Evolutionary conservation across 768 basidiomycete genomes (phyloP).

Genomic region (Auricularia heimuer): DNA sequence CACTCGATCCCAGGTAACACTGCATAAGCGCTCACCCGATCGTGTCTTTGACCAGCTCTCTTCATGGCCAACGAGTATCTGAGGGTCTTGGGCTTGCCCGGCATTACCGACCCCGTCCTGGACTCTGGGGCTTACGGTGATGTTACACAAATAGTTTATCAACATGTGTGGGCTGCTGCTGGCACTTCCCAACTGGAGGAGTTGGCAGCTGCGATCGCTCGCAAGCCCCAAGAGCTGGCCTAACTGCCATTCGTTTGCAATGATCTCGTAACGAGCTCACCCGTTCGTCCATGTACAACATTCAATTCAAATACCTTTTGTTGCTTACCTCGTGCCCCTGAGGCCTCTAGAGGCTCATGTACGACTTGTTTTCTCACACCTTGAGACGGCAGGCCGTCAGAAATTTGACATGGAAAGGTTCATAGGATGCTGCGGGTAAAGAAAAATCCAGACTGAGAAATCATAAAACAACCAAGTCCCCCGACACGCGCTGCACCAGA

Average conservation of each 20-base stretch:
- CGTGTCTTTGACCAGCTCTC: slow-evolving; percentile 15
- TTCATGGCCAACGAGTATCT: slow-evolving; percentile 25
- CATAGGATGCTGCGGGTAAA: background rate
- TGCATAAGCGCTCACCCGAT: background rate
- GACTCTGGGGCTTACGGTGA: background rate
- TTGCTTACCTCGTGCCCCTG: no score
- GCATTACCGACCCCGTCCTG: background rate
- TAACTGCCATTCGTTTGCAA: no score
- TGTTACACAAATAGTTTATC: background rate
- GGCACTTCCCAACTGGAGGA: no score
- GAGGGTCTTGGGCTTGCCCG: slow-evolving; percentile 19
- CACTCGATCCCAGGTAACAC: background rate
- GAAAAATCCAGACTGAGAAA: background rate
- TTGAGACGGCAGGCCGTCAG: no score
- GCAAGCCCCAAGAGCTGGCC: no score
- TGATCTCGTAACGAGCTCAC: no score
- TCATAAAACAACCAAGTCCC: slow-evolving; percentile 70
- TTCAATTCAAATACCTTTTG: no score
- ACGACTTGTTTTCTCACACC: no score
- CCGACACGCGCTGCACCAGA: slow-evolving; percentile 78
- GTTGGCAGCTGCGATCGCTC: no score
- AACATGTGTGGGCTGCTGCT: background rate
- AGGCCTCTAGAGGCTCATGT: no score
- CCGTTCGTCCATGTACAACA: no score
- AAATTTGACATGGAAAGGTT: background rate